Evolutionary conservation across 108 stramenopile genomes (phyloP), one percentile per base, ranked within the genome.

Genomic region (Pelagomonas calceolata): DNA sequence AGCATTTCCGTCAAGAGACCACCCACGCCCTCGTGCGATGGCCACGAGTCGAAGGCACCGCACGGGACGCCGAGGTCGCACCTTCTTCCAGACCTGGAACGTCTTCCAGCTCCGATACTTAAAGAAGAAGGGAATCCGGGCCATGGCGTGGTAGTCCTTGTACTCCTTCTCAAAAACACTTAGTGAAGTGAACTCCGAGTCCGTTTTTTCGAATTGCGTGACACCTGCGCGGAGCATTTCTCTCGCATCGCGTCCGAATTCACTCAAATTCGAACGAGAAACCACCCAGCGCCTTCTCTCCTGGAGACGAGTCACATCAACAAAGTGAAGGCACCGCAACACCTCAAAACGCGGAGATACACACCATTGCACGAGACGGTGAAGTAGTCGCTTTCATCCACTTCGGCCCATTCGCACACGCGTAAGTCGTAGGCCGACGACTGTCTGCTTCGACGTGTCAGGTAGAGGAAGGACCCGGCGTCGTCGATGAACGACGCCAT

Each of bases 141-240:
- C 72, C 69, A 87, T 87, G 26, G 70, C 68, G 35, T 79, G 68
- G 60, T 81, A 86, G 32, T 85, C n/a, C 3, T 65, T 37, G 68
- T 67, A 82, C 69, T 87, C 86, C 64, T 80, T 44, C 46, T 87
- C 86, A 85, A 85, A 87, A 31, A 78, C 78, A 17, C 72, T 70
- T 71, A 87, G 77, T n/a, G 83, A 63, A 12, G 85, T 86, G 64
- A 87, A 87, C 17, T 85, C 85, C 64, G 77, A 66, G 29, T 46
- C 36, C 0, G 34, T 70, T 34, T 70, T 72, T 0, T 32, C 32
- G 69, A 87, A 85, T 31, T 76, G 81, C 0, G 86, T 86, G n/a
- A 85, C n/a, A n/a, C n/a, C n/a, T n/a, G n/a, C n/a, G n/a, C n/a
- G n/a, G n/a, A n/a, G n/a, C n/a, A n/a, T n/a, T n/a, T n/a, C n/a